Evolutionary conservation across 2,329 filamentous ascomycete species (phyloP), one percentile per base, ranked within the genome.

Genomic region (Lecanicillium sp.): DNA sequence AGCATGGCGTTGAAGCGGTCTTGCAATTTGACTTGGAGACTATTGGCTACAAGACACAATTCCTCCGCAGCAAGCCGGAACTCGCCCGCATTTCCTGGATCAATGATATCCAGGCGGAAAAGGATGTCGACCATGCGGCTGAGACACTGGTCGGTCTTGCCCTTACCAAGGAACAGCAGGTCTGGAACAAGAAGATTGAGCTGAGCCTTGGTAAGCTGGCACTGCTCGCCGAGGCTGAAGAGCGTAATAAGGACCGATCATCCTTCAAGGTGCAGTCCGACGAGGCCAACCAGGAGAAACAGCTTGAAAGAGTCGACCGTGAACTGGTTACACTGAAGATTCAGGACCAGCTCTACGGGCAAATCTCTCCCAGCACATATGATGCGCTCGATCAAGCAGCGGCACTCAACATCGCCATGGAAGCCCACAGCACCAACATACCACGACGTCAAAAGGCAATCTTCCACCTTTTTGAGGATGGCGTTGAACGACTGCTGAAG

Each of bases 141-240:
- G 65, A 77, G 30, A 83, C 81, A 1, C 71, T 98, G 33, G 67
- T 84, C 31, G 67, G 77, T 7, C 70, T 89, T 15, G 88, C 86
- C 0, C 65, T 81, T 15, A 71, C 72, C 36, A 77, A 79, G 39
- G 89, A 96, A 58, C 74, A 78, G 37, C 83, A 89, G 50, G 64
- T 92, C 4, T 97, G 90, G 90, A 87, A 79, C 62, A 94, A 94
- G 66, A 92, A 94, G 59, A 85, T 95, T 25, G 84, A 97, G 60
- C 68, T 97, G 18, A 94, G 87, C 43, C 71, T 98, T 29, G 84
- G 86, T 27, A 97, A 96, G 61, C 71, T 98, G 33, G 77, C 81
- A 13, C 71, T 79, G 39, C 62, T 96, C 47, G 86, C 86, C 13
- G 76, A 79, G 29, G 68, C 65, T 7, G 59, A 64, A 37, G 54